Evolutionary conservation across 306 rosid genomes (phyloP), one percentile per base, ranked within the genome.

Genomic region (Quillaja saponaria): DNA sequence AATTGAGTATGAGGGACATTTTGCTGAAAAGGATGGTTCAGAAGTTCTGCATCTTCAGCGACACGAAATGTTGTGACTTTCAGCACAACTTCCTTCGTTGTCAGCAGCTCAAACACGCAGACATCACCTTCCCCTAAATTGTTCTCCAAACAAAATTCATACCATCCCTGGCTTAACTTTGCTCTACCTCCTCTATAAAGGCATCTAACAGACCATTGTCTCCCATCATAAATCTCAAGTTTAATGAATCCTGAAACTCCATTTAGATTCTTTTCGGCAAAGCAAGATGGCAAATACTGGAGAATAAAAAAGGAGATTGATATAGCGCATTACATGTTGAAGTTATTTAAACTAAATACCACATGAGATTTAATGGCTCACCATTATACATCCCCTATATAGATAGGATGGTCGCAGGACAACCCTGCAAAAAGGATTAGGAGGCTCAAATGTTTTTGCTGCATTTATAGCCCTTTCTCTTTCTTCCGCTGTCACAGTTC

Each of bases 301-400:
- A 79, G 75, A 39, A 71, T 54, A 63, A 39, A 68, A 48, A 21
- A 66, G 12, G 16, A 19, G 40, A 33, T 39, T 47, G 45, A 67
- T 9, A 31, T 34, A 52, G 13, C 31, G 49, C 51, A 67, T 75
- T 33, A 37, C 20, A 31, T 60, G 3, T 45, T 45, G 14, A 47
- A 48, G 61, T 44, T 42, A 72, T 39, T 45, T 12, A 67, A 64
- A 69, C 40, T n/a, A 25, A 19, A 34, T 48, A 34, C 8, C 10
- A 16, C 3, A 55, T 39, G 58, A 47, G 45, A 50, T 55, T 71
- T 33, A 65, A 76, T 3, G 17, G 49, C 87, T 83, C 70, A 89
- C 99, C 99, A 94, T 89, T 81, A 94, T 94, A 74, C 99, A 94
- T 20, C 99, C 99, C 70, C 91, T 86, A 31, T 94, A 94, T 40